Base-by-base conservation (phyloP, 2,329 filamentous ascomycete genomes). In the Scedosporium minutisporum region DNA sequence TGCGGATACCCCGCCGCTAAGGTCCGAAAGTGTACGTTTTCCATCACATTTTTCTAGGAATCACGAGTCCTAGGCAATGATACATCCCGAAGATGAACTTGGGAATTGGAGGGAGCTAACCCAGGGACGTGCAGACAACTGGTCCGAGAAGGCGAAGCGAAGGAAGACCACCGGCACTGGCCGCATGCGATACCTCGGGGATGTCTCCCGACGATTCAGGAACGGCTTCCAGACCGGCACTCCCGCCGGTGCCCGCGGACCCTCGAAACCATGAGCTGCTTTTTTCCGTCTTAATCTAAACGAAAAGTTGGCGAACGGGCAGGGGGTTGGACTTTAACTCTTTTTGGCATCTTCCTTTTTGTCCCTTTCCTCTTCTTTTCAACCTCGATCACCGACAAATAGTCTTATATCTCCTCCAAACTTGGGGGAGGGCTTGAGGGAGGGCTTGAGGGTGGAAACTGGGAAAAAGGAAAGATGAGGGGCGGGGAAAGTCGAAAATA, bases 61-160 rank as follows among this genome's bases (percentile, higher is more conserved):
- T 41, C 21, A 7, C 21, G 7, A 3, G 14, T 25, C 29, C 33
- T 16, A 23, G 5, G 5, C 25, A n/a, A n/a, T n/a, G n/a, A n/a
- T n/a, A n/a, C n/a, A n/a, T n/a, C n/a, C n/a, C n/a, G n/a, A n/a
- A n/a, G n/a, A n/a, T n/a, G n/a, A n/a, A n/a, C n/a, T n/a, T n/a
- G n/a, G n/a, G n/a, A n/a, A n/a, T n/a, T n/a, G n/a, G n/a, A n/a
- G n/a, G 23, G 27, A 1, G 51, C 23, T 58, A 29, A 38, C 23
- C 10, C 6, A 44, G 33, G 18, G 9, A 21, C 25, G 41, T 66
- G 77, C 77, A 97, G 93, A 88, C 89, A 97, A 99, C 90, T 99
- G 95, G 95, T 87, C 90, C 80, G 93, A 97, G 87, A 99, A 99
- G 90, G 93, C 93, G 74, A 97, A 97, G 91, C 87, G 95, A 81